A percentile compares a stretch with the other conserved stretches of the same genome.
phyloP scores from a whole-genome alignment of 169 alveolate genomes.

The Eimeria nieschulzi region DNA sequence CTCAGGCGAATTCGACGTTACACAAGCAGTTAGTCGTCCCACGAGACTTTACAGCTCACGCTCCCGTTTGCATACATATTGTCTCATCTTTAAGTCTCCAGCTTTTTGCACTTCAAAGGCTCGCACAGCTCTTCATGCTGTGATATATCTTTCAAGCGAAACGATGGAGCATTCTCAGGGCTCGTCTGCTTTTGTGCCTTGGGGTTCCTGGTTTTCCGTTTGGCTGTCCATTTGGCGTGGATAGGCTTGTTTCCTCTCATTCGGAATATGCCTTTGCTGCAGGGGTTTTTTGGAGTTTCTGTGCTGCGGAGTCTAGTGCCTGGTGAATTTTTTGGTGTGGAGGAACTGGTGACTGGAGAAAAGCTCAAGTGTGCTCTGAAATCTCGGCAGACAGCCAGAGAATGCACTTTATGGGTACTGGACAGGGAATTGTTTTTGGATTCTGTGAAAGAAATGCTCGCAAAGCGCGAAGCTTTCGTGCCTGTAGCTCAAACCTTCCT shows the following conservation, averaged over 20 bases:
- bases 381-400: slow-evolving; percentile 55
- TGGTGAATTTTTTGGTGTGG: slow-evolving; percentile 68
- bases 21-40: slow-evolving; percentile 67
- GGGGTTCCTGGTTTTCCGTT: neutral
- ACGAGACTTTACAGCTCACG: neutral
- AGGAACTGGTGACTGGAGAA: slow-evolving; percentile 66
- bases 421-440: slow-evolving; percentile 61
- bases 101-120: too few relatives aligned
- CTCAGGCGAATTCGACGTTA: slow-evolving; percentile 69
- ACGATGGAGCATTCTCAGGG: too few relatives aligned
- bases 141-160: too few relatives aligned
- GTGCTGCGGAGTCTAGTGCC: slow-evolving; percentile 52
- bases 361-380: slow-evolving; percentile 49
- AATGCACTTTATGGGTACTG: slow-evolving; percentile 65
- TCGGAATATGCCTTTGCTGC: slow-evolving; percentile 1
- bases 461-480: slow-evolving; percentile 56
- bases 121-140: too few relatives aligned
- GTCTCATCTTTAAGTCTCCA: too few relatives aligned
- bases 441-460: slow-evolving; percentile 59
- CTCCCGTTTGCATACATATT: too few relatives aligned
- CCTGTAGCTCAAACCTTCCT: slow-evolving; percentile 64
- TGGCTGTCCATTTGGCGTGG: neutral
- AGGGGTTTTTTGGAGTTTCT: slow-evolving; percentile 72
- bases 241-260: too few relatives aligned
- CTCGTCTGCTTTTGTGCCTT: too few relatives aligned